A percentile compares a stretch with the other conserved stretches of the same genome.
These are phyloP conservation scores for Isabelozyma gotoi DNA, from an alignment of 805 yeast species.

Conservation along the genomic window DNA sequence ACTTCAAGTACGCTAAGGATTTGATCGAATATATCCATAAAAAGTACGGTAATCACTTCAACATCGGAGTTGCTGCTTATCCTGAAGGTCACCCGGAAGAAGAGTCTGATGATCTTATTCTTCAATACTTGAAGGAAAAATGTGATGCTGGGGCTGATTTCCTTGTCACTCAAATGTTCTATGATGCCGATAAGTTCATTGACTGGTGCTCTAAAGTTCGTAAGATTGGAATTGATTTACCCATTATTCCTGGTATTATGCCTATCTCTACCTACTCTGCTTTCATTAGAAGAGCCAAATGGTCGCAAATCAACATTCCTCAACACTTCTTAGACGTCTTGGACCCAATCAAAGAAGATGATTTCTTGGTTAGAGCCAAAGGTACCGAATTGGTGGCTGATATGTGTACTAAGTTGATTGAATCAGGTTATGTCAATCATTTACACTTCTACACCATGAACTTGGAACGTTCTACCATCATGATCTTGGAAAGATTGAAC, in stretches of 20 bases:
- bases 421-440: conserved; percentile 75
- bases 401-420: conserved; percentile 73
- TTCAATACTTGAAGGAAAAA: conserved; percentile 75
- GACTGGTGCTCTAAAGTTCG: conserved; percentile 76
- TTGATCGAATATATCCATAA: conserved; percentile 71
- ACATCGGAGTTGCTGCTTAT: conserved; percentile 95
- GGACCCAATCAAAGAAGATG: conserved; percentile 88
- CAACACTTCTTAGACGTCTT: conserved; percentile 64
- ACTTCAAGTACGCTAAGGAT: conserved; percentile 86
- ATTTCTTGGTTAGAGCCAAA: conserved; percentile 76
- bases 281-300: conserved; percentile 87
- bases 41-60: conserved; percentile 84
- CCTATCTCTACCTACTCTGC: conserved; percentile 95
- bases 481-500: conserved; percentile 77
- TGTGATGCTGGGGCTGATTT: conserved; percentile 94
- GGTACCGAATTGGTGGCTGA: conserved; percentile 82
- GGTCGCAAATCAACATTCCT: conserved; percentile 89
- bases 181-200: conserved; percentile 84
- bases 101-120: conserved; percentile 43
- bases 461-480: conserved; percentile 84
- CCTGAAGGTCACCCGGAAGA: conserved; percentile 98
- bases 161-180: conserved; percentile 95
- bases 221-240: conserved; percentile 71
- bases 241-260: conserved; percentile 97
- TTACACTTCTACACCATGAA: conserved; percentile 98